phyloP scores from a whole-genome alignment of 495 filamentous ascomycete species.

The Saxophila tyrrhenica region DNA sequence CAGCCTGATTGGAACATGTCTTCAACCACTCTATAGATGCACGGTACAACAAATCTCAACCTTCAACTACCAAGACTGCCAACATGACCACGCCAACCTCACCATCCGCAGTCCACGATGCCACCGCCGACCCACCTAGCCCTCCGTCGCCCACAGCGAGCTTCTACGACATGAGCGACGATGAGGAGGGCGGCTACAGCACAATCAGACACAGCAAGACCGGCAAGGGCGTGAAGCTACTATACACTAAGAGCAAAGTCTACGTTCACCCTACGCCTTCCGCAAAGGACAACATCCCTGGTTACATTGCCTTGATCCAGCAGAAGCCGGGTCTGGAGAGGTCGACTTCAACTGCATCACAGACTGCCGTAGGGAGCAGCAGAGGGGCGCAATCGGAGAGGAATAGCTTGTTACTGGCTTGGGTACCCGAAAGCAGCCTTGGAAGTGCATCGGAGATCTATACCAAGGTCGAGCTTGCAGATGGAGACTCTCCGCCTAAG shows the following conservation, averaged over 20 bases:
- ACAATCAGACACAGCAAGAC: conserved; percentile 78
- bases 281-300: conserved; percentile 90
- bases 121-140: conserved; percentile 9
- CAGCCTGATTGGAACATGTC: not conserved
- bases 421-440: conserved; percentile 84
- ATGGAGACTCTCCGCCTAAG: conserved; percentile 65
- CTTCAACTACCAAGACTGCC: not conserved
- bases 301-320: conserved; percentile 87
- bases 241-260: conserved; percentile 97
- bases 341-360: conserved; percentile 14
- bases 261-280: conserved; percentile 95
- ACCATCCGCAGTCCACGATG: conserved; percentile 9
- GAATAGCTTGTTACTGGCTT: conserved; percentile 66
- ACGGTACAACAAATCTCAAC: not conserved
- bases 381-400: conserved; percentile 22
- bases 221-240: conserved; percentile 81
- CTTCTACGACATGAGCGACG: conserved; percentile 94
- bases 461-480: conserved; percentile 85
- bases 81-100: not conserved
- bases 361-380: not conserved
- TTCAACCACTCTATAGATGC: not conserved
- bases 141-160: conserved; percentile 73
- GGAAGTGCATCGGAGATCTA: conserved; percentile 80
- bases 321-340: conserved; percentile 51
- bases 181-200: conserved; percentile 89